Evolutionary conservation across 495 filamentous ascomycete genomes (phyloP), one percentile per base, ranked within the genome.

Genomic region (Amphirosellinia nigrospora): DNA sequence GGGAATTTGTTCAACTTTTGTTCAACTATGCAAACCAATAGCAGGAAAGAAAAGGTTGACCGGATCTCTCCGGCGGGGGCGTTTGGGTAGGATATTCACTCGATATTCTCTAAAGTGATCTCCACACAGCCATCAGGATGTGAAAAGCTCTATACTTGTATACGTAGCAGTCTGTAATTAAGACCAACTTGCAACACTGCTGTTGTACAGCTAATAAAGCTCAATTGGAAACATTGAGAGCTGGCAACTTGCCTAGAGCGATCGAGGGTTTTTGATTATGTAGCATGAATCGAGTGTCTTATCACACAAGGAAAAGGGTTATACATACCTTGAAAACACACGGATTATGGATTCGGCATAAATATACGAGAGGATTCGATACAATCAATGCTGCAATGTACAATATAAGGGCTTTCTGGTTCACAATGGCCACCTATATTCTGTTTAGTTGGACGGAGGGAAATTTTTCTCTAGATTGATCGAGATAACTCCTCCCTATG

Each of bases 251-350:
- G 66, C 34, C 66, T 39, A 13, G 36, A 15, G 50, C 34, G 39
- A 52, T 26, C 15, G n/a, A 26, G 32, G 15, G 45, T 28, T 4
- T 13, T 61, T 16, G 55, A 11, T 39, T 60, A 50, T 61, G 55
- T 39, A 36, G 50, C 43, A 68, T 68, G 26, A 8, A 68, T 38
- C 13, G 28, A 41, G 21, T 13, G 6, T 23, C 36, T 28, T 53
- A 4, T n/a, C n/a, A 1, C 19, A 6, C 6, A 56, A 53, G 10
- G 38, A 36, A 46, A 36, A 39, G 13, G n/a, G 34, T 34, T 16
- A 10, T 21, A 64, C 68, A 64, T 70, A 70, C 68, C 38, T 61
- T 69, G 67, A 69, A n/a, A 15, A 30, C 53, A 62, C 66, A 61
- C 41, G 2, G 52, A 53, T 69, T 52, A 62, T 32, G 19, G n/a